These are phyloP conservation scores for Rhizodiscina lignyota DNA, from an alignment of 495 filamentous ascomycete genomes.

Conservation along the genomic window DNA sequence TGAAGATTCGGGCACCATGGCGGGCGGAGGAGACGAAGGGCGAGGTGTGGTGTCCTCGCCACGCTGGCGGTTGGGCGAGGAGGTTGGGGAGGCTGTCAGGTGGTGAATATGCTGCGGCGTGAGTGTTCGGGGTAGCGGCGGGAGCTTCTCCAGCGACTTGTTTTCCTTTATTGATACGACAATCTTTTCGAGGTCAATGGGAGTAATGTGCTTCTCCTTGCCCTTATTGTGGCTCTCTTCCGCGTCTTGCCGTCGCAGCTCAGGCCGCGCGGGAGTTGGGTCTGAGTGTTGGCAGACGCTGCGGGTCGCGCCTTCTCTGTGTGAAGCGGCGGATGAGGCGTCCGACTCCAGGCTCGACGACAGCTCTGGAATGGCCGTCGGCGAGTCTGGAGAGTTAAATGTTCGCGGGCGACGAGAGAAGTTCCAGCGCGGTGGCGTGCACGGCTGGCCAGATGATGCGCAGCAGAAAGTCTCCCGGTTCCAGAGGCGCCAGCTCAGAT, in stretches of 20 bases:
- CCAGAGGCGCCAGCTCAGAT: slow-evolving; percentile 93
- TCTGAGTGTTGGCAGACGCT: slow-evolving; percentile 40
- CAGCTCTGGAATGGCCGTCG: slow-evolving; percentile 46
- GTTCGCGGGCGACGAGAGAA: background rate
- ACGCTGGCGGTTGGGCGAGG: slow-evolving; percentile 30
- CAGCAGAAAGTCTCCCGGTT: slow-evolving; percentile 93
- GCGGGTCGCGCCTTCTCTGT: slow-evolving; percentile 58
- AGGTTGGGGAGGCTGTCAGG: slow-evolving; percentile 18
- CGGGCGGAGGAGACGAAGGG: slow-evolving; percentile 10
- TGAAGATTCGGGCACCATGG: slow-evolving; percentile 17
- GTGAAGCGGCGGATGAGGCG: slow-evolving; percentile 31
- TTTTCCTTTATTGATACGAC: slow-evolving; percentile 71
- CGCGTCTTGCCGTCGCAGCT: slow-evolving; percentile 37
- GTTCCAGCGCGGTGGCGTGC: slow-evolving; percentile 5
- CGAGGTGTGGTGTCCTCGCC: slow-evolving; percentile 23
- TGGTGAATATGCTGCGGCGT: slow-evolving; percentile 4
- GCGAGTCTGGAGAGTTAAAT: too few relatives aligned
- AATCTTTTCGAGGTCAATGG: slow-evolving; percentile 75
- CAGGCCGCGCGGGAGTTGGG: slow-evolving; percentile 39
- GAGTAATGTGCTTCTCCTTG: slow-evolving; percentile 80
- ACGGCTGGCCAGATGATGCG: slow-evolving; percentile 32
- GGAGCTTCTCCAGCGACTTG: slow-evolving; percentile 39
- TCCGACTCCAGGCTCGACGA: slow-evolving; percentile 85
- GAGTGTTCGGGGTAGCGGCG: slow-evolving; percentile 23
- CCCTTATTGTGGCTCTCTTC: slow-evolving; percentile 41